Evolutionary conservation across 345 rosid genomes (phyloP).

Genomic region (Salix caprea): DNA sequence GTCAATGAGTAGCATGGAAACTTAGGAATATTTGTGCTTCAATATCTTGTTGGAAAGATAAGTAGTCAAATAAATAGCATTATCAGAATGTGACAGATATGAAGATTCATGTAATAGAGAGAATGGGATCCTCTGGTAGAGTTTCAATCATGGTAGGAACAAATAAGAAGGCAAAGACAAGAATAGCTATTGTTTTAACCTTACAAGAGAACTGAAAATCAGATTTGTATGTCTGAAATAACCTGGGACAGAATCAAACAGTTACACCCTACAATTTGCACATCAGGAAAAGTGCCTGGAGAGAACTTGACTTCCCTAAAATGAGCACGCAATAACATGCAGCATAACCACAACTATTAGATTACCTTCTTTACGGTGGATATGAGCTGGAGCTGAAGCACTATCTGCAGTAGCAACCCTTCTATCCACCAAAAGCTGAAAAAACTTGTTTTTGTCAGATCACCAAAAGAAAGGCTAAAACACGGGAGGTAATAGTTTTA

Average conservation of each 20-base stretch:
- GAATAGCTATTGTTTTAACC: not conserved
- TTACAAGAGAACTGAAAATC: not conserved
- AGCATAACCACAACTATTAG: not conserved
- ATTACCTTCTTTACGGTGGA: slow-evolving; percentile 46
- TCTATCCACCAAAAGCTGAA: slow-evolving; percentile 32
- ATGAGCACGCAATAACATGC: not conserved
- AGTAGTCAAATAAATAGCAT: not conserved
- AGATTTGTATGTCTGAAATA: not conserved
- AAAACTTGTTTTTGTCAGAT: slow-evolving; percentile 1
- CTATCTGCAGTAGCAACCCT: slow-evolving; percentile 8
- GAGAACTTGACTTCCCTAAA: not conserved
- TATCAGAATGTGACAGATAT: not conserved
- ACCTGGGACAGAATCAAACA: not conserved
- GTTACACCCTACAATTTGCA: not conserved
- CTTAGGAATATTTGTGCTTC: not conserved
- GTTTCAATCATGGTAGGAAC: not conserved
- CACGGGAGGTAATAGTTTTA: not conserved
- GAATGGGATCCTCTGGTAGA: not conserved
- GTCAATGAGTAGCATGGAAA: not conserved
- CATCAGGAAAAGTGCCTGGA: not conserved
- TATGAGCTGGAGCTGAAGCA: slow-evolving; percentile 34
- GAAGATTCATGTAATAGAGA: not conserved
- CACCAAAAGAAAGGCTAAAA: not conserved
- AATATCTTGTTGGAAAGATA: not conserved
- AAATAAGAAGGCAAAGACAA: not conserved